Evolutionary conservation across 345 rosid species (phyloP).

Genomic region (Eucalyptus sp.): DNA sequence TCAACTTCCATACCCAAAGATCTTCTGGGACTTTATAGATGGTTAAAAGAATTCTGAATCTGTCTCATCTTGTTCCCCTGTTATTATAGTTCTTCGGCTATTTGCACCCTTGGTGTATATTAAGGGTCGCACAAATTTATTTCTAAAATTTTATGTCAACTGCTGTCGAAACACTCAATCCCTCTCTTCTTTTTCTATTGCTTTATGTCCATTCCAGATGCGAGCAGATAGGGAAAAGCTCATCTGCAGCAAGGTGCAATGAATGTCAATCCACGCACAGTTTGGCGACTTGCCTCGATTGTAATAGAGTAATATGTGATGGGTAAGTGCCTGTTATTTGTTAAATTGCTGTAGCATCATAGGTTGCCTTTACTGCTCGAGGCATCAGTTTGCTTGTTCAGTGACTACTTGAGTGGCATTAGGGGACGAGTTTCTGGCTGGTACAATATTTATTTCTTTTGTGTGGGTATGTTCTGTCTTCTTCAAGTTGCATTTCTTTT

Average conservation of each 20-base stretch:
- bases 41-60: slow-evolving; percentile 10
- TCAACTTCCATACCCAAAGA: slow-evolving; percentile 28
- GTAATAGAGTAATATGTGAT: slow-evolving; percentile 47
- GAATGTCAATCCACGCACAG: slow-evolving; percentile 33
- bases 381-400: neutral
- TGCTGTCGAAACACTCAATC: neutral
- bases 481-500: neutral
- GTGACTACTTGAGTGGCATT: neutral
- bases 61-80: neutral
- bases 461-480: neutral
- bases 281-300: slow-evolving; percentile 52
- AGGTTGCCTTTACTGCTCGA: neutral
- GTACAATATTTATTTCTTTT: neutral
- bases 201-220: slow-evolving; percentile 29
- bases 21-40: slow-evolving; percentile 43
- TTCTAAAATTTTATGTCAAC: neutral
- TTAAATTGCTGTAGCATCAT: neutral
- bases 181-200: neutral
- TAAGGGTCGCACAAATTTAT: neutral
- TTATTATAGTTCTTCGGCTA: neutral
- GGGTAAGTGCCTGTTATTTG: slow-evolving; percentile 14
- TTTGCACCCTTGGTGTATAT: neutral
- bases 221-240: slow-evolving; percentile 31
- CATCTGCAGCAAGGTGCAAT: slow-evolving; percentile 35
- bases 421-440: neutral